Evolutionary conservation across 306 rosid genomes (phyloP).

Genomic region (Fragaria vesca): DNA sequence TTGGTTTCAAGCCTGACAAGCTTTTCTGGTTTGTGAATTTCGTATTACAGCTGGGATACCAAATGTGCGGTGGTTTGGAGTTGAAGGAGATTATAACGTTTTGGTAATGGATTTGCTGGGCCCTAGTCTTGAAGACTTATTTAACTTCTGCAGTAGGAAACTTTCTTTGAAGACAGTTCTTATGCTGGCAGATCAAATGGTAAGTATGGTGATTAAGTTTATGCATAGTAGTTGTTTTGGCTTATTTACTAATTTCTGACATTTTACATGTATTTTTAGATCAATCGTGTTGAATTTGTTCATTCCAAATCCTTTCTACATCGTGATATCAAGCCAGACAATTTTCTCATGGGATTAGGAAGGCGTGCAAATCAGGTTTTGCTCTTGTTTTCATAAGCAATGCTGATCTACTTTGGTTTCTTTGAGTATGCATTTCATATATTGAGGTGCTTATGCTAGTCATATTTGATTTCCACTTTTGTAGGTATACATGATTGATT

Average conservation of each 20-base stretch:
- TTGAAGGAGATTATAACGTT: constrained; percentile 92
- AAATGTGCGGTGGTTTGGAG: constrained; percentile 94
- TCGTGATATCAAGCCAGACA: constrained; percentile 96
- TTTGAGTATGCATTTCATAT: not conserved
- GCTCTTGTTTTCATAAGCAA: constrained; percentile 5
- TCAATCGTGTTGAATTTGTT: constrained; percentile 88
- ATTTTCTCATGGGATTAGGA: constrained; percentile 96
- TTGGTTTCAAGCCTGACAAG: not conserved
- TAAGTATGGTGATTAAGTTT: constrained; percentile 27
- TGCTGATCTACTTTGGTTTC: not conserved
- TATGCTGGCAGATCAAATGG: constrained; percentile 99
- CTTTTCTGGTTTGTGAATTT: constrained; percentile 17
- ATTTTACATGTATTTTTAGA: constrained; percentile 36
- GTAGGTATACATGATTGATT: constrained; percentile 65
- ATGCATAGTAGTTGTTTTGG: not conserved
- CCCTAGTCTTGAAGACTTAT: constrained; percentile 96
- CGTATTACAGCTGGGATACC: constrained; percentile 83
- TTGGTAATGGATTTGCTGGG: constrained; percentile 96
- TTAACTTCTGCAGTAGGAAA: constrained; percentile 92
- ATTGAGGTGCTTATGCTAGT: constrained; percentile 1
- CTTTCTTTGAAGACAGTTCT: constrained; percentile 90
- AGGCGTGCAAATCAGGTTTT: constrained; percentile 94
- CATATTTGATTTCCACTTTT: constrained; percentile 23
- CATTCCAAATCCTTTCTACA: constrained; percentile 92
- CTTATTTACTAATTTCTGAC: not conserved